Conservation (phyloP, 495 filamentous ascomycete species). For the Trypethelium eluteriae region DNA sequence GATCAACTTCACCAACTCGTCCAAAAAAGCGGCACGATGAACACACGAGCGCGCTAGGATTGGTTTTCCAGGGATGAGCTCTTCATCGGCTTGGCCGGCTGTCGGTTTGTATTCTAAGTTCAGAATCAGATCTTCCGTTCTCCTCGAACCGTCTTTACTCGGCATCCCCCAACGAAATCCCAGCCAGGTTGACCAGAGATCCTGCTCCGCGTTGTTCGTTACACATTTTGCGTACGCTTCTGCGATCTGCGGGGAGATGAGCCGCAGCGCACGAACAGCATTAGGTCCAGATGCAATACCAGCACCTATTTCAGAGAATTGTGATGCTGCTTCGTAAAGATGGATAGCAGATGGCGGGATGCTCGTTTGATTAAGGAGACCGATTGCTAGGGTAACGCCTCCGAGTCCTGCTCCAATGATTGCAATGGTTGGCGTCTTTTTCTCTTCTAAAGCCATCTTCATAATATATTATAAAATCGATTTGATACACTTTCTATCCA, state of each 20-base stretch:
- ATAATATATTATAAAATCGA: too few species aligned
- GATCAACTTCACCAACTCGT: conserved; percentile 42
- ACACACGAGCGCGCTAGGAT: conserved; percentile 12
- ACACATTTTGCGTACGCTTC: conserved; percentile 8
- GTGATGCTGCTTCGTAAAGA: background rate
- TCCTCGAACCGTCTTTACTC: background rate
- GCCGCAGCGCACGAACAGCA: conserved; percentile 37
- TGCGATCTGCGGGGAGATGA: background rate
- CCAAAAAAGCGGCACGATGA: conserved; percentile 45
- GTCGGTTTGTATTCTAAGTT: background rate
- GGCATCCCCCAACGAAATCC: background rate
- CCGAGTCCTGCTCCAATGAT: conserved; percentile 2
- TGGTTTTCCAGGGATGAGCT: background rate
- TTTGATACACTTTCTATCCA: too few species aligned
- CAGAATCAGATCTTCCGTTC: background rate
- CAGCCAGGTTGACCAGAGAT: conserved; percentile 1
- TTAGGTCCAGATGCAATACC: conserved; percentile 55
- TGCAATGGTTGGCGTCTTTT: background rate
- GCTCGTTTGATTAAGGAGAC: background rate
- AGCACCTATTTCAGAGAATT: conserved; percentile 14
- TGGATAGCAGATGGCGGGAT: background rate
- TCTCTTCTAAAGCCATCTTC: background rate
- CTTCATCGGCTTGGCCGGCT: background rate
- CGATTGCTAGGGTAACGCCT: background rate
- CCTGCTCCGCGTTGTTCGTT: background rate